Evolutionary conservation across 805 yeast species (phyloP), one percentile per base, ranked within the genome.

Genomic region (Starmerella sirachaensis): DNA sequence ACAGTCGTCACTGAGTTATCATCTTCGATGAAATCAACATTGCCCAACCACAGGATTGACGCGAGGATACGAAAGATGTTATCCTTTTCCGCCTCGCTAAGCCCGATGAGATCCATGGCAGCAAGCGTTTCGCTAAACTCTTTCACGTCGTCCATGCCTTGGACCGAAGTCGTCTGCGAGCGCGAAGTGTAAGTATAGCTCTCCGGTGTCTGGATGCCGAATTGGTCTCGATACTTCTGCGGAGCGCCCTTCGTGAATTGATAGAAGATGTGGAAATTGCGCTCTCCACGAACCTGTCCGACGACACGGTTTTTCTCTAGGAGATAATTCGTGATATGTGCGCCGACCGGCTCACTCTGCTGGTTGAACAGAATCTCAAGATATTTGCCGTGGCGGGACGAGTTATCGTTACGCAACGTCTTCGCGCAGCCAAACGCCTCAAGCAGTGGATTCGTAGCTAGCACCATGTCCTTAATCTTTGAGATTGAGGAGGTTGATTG

Each of bases 231-330:
- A 56, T 88, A 85, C 40, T 68, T 68, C 26, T 84, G 86, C 11
- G 84, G 74, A 2, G 95, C 93, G 45, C 83, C 82, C 57, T 88
- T 91, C 10, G 96, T 80, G 58, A 82, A 80, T 63, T 91, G 99
- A 57, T 91, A 91, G 57, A 91, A 91, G 40, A 91, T 91, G 58
- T 91, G 99, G 66, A 91, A 91, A 57, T 91, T 91, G 59, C 99
- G 73, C 65, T 91, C 99, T 50, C 80, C 76, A 46, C 74, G 68
- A 48, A 85, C 82, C 60, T 91, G 99, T 23, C 88, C 77, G n/a
- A 91, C 98, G 22, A 91, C 96, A 60, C 99, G 72, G 61, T 84
- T 94, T 57, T 91, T 91, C 56, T 91, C 99, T 47, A 91, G 66
- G 46, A 91, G 62, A 57, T 91, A 91, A 60, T 91, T 91, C 39